Conservation (phyloP, 2,329 filamentous ascomycete species). For the Alternaria angustiovoidea region DNA sequence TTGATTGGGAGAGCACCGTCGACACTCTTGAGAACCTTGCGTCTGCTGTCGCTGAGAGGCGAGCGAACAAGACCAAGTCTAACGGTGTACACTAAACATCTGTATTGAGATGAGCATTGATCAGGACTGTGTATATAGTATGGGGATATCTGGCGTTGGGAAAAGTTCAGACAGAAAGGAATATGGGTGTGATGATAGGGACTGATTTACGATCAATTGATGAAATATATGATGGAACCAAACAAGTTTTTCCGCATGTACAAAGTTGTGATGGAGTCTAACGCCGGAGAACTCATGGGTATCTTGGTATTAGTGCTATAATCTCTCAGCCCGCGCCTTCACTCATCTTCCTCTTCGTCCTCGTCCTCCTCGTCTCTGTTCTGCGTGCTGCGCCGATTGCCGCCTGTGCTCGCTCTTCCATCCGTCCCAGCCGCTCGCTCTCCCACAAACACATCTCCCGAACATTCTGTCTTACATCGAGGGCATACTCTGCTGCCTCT, state of each 20-base stretch:
- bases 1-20: conserved; percentile 88
- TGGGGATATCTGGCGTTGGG: conserved; percentile 1
- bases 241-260: not conserved
- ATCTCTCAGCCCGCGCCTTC: conserved; percentile 6
- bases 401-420: conserved; percentile 17
- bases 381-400: conserved; percentile 7
- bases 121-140: conserved; percentile 18
- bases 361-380: conserved; percentile 8
- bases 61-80: conserved; percentile 56
- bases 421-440: conserved; percentile 37
- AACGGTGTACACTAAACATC: conserved; percentile 28
- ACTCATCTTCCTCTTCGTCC: conserved; percentile 12
- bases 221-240: not conserved
- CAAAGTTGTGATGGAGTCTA: not conserved
- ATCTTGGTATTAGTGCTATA: not conserved
- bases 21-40: conserved; percentile 84
- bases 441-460: conserved; percentile 62
- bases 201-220: not conserved
- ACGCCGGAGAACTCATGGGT: conserved; percentile 1
- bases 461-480: conserved; percentile 41
- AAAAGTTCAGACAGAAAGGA: conserved; percentile 1
- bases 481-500: conserved; percentile 39
- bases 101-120: not conserved
- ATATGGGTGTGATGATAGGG: not conserved
- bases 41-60: conserved; percentile 78